These are phyloP conservation scores for Alternaria triticimaculans DNA, from an alignment of 2,329 filamentous ascomycete genomes.

Conservation along the genomic window DNA sequence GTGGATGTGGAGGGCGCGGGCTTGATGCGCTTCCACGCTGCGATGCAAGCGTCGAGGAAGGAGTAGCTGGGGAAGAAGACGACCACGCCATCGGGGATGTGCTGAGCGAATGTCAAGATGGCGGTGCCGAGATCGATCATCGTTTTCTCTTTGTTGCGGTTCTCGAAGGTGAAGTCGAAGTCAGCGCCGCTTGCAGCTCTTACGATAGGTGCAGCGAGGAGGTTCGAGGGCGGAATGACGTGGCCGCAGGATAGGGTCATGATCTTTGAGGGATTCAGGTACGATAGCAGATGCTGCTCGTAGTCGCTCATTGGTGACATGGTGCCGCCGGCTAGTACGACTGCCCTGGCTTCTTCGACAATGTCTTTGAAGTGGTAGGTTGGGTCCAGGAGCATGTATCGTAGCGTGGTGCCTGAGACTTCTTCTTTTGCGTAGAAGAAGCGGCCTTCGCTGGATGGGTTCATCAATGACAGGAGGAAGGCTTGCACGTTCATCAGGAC, in stretches of 20 bases:
- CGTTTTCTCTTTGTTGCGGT: conserved; percentile 71
- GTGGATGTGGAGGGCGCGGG: conserved; percentile 5
- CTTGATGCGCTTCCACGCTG: conserved; percentile 50
- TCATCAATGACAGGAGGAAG: conserved; percentile 83
- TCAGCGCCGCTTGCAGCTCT: conserved; percentile 56
- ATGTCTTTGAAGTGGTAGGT: conserved; percentile 90
- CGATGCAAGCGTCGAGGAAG: conserved; percentile 76
- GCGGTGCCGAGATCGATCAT: conserved; percentile 76
- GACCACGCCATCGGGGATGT: conserved; percentile 87
- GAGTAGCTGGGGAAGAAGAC: conserved; percentile 96
- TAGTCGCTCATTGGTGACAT: conserved; percentile 98
- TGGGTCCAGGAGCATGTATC: conserved; percentile 88
- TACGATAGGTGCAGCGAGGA: conserved; percentile 77
- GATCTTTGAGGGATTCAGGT: conserved; percentile 67
- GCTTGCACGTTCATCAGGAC: conserved; percentile 68
- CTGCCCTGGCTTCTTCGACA: conserved; percentile 80
- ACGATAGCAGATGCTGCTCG: conserved; percentile 81
- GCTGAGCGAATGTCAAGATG: conserved; percentile 72
- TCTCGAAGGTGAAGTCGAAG: conserved; percentile 90
- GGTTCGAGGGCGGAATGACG: conserved; percentile 82
- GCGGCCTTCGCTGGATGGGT: conserved; percentile 73
- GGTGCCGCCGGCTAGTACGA: conserved; percentile 91
- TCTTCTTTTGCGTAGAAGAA: conserved; percentile 63
- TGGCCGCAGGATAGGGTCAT: conserved; percentile 91
- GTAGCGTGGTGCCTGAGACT: conserved; percentile 66